Conservation (phyloP, 129 eudicot species). For the Flaveria linearis region DNA sequence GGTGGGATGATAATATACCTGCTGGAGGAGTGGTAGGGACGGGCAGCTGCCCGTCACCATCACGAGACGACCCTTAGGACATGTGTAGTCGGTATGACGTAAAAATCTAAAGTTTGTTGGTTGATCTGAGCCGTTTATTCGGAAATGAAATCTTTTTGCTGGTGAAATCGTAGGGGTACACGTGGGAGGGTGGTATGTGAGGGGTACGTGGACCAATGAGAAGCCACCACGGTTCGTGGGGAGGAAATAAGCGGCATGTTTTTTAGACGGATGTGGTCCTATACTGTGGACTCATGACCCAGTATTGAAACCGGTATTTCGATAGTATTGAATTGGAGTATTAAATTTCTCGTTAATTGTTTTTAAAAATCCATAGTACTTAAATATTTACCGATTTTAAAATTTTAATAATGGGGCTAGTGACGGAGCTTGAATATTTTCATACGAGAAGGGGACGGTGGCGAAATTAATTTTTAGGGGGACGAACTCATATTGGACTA, state of each 20-base stretch:
- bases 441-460: too few relatives aligned
- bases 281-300: slow-evolving; percentile 27
- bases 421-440: too few relatives aligned
- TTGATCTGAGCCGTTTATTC: slow-evolving; percentile 47
- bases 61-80: slow-evolving; percentile 57
- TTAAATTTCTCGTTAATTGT: too few relatives aligned
- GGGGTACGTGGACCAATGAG: slow-evolving; percentile 59
- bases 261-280: slow-evolving; percentile 77
- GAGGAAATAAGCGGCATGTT: slow-evolving; percentile 17
- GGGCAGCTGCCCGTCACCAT: slow-evolving; percentile 79
- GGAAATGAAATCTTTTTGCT: slow-evolving; percentile 3
- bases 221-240: slow-evolving; percentile 24
- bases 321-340: too few relatives aligned
- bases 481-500: too few relatives aligned
- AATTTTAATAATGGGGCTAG: too few relatives aligned
- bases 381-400: too few relatives aligned
- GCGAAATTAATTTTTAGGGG: too few relatives aligned
- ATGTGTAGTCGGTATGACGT: slow-evolving; percentile 64
- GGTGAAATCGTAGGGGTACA: slow-evolving; percentile 13
- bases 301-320: slow-evolving; percentile 11
- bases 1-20: slow-evolving; percentile 53
- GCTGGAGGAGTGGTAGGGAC: slow-evolving; percentile 32
- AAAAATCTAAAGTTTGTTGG: slow-evolving; percentile 31
- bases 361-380: too few relatives aligned
- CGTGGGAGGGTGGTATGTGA: slow-evolving; percentile 36